Evolutionary conservation across 345 rosid species (phyloP), one percentile per base, ranked within the genome.

Genomic region (Odontarrhena argentea): DNA sequence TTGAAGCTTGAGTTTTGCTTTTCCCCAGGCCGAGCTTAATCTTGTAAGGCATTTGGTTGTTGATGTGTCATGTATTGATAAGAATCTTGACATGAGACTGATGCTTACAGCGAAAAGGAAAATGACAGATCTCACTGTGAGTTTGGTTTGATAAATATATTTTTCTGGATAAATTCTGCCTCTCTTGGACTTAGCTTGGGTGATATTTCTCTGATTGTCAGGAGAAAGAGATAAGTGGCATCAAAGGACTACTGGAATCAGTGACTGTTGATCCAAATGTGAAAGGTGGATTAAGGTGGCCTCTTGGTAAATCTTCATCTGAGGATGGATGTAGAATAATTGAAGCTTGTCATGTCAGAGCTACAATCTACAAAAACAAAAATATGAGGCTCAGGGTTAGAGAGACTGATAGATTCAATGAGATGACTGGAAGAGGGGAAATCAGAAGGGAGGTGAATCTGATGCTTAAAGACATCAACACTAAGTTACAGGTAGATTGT

Each of bases 231-330:
- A 65, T 26, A 48, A 47, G 73, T 26, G 67, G 71, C 74, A 78
- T 89, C 7, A 69, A 44, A 34, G 67, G 55, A 49, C 62, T 87
- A 71, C 55, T 89, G 51, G 48, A 58, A 61, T 76, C 68, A 38
- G 84, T 86, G 22, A 66, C 78, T 68, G 6, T 81, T 58, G 91
- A 85, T 74, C 75, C 80, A 5, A 74, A 68, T 30, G 80, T 65
- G 65, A 85, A 80, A 68, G 89, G 91, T 14, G 85, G 93, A 24
- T 52, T 85, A 55, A 81, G 79, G 73, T 85, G 91, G 93, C 75
- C 83, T 11, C 13, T 75, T 30, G 84, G 84, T 46, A 71, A 66
- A 80, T 37, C 60, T 47, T 60, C 72, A 26, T 77, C 72, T 12
- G 78, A 56, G 12, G 65, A 78, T 44, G 72, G 85, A 63, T 82